phyloP scores from a whole-genome alignment of 495 filamentous ascomycete species.

The Lophiostoma macrostomum region DNA sequence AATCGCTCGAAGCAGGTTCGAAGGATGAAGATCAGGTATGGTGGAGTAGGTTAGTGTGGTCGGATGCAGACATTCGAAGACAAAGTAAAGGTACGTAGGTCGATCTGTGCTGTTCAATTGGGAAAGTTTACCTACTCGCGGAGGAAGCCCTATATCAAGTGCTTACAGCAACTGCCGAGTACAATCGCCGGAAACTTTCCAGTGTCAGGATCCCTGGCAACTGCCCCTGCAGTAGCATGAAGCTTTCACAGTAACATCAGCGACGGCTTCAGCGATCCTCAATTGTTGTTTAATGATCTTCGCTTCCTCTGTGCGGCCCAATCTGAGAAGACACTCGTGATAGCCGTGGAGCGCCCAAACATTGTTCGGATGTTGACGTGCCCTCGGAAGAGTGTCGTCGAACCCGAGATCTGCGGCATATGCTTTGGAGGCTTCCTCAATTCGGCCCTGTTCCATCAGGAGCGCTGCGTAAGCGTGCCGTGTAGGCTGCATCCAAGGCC shows the following conservation, averaged over 20 bases:
- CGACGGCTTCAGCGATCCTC: conserved; percentile 48
- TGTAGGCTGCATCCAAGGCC: conserved; percentile 47
- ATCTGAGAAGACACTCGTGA: conserved; percentile 57
- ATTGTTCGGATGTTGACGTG: conserved; percentile 61
- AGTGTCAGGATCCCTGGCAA: too few species aligned
- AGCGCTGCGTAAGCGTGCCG: conserved; percentile 65
- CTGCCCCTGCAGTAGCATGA: conserved; percentile 61
- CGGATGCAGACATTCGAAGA: too few species aligned
- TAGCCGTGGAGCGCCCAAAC: conserved; percentile 67
- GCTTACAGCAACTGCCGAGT: neutral
- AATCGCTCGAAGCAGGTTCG: too few species aligned
- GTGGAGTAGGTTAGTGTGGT: too few species aligned
- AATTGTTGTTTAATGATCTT: conserved; percentile 49
- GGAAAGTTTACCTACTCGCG: too few species aligned
- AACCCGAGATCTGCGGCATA: conserved; percentile 64
- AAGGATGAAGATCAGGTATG: too few species aligned
- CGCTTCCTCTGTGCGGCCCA: conserved; percentile 52
- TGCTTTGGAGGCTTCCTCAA: conserved; percentile 52
- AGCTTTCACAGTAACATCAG: conserved; percentile 57
- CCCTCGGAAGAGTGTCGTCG: conserved; percentile 51
- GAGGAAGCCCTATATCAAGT: too few species aligned
- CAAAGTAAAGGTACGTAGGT: too few species aligned
- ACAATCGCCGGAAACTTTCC: too few species aligned
- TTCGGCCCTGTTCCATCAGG: conserved; percentile 57
- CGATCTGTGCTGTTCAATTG: too few species aligned